These are phyloP conservation scores for Debaryomyces singareniensis DNA, from an alignment of 1,139 yeast species.

Conservation along the genomic window DNA sequence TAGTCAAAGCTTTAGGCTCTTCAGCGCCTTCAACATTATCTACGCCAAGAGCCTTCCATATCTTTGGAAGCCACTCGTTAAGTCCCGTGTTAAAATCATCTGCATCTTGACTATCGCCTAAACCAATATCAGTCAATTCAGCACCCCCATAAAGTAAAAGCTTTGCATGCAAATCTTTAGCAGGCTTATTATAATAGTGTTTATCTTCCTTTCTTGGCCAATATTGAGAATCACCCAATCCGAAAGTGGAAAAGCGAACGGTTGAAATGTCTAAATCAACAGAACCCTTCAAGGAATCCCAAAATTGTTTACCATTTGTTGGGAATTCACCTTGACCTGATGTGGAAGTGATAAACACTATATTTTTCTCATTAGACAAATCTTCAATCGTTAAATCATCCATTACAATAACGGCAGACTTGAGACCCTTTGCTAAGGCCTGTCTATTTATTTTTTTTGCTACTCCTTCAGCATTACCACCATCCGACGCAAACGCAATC, in stretches of 20 bases:
- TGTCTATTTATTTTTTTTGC: slow-evolving; percentile 81
- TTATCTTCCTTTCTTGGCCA: slow-evolving; percentile 98
- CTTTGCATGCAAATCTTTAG: slow-evolving; percentile 62
- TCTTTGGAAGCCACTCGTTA: slow-evolving; percentile 73
- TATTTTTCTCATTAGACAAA: slow-evolving; percentile 71
- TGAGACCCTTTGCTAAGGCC: slow-evolving; percentile 81
- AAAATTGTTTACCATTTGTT: slow-evolving; percentile 83
- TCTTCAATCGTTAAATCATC: slow-evolving; percentile 83
- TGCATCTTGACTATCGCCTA: slow-evolving; percentile 96
- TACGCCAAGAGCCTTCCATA: slow-evolving; percentile 90
- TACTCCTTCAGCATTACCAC: slow-evolving; percentile 83
- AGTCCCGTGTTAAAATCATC: slow-evolving; percentile 92
- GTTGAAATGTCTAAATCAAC: slow-evolving; percentile 69
- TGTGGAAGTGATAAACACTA: slow-evolving; percentile 79
- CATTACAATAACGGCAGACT: slow-evolving; percentile 71
- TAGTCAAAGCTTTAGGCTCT: slow-evolving; percentile 93
- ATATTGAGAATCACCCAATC: slow-evolving; percentile 89
- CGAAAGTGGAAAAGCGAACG: slow-evolving; percentile 72
- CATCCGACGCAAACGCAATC: slow-evolving; percentile 89
- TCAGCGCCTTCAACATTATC: slow-evolving; percentile 79
- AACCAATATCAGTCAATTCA: slow-evolving; percentile 67
- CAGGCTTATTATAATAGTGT: slow-evolving; percentile 92
- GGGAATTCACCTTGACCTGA: slow-evolving; percentile 99
- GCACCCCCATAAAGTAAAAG: slow-evolving; percentile 67
- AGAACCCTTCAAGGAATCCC: slow-evolving; percentile 75